These are phyloP conservation scores for Conoideocrella luteorostrata DNA, from an alignment of 2,329 filamentous ascomycete species.

Conservation along the genomic window DNA sequence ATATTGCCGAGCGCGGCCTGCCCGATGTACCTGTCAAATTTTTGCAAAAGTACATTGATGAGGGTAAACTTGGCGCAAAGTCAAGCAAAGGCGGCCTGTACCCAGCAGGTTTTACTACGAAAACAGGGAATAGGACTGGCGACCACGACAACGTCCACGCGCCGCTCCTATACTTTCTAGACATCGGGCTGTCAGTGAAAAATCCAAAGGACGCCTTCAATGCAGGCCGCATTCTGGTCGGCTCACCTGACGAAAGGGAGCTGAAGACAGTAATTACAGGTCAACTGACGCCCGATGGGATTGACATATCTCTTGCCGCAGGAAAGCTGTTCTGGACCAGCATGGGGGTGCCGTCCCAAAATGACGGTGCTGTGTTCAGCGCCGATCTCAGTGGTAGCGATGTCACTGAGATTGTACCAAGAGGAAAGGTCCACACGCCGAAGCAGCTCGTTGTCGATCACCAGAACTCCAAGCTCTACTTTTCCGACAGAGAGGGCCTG, in stretches of 20 bases:
- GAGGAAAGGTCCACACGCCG: constrained; percentile 42
- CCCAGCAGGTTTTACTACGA: constrained; percentile 15
- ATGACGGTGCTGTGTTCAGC: constrained; percentile 37
- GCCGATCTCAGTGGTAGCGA: constrained; percentile 44
- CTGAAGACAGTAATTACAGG: constrained; percentile 15
- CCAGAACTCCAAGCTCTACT: constrained; percentile 29
- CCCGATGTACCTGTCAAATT: constrained; percentile 36
- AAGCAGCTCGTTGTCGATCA: constrained; percentile 34
- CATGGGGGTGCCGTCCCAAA: constrained; percentile 35
- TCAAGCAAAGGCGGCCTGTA: constrained; percentile 33
- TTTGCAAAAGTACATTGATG: constrained; percentile 36
- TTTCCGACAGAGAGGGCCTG: constrained; percentile 38
- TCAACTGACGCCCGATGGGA: constrained; percentile 35
- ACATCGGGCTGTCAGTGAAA: constrained; percentile 18
- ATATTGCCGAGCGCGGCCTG: constrained; percentile 42
- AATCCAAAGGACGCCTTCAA: constrained; percentile 3
- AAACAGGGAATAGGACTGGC: not conserved
- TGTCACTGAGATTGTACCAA: constrained; percentile 33
- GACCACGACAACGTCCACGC: constrained; percentile 5
- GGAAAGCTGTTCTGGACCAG: constrained; percentile 42
- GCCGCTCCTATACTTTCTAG: constrained; percentile 20
- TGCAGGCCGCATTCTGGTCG: constrained; percentile 13
- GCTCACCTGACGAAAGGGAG: constrained; percentile 8
- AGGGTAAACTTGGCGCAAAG: constrained; percentile 42
- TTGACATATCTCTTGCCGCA: constrained; percentile 27